Evolutionary conservation across 352 stramenopile genomes (phyloP).

Genomic region (Phytophthora fragariae): DNA sequence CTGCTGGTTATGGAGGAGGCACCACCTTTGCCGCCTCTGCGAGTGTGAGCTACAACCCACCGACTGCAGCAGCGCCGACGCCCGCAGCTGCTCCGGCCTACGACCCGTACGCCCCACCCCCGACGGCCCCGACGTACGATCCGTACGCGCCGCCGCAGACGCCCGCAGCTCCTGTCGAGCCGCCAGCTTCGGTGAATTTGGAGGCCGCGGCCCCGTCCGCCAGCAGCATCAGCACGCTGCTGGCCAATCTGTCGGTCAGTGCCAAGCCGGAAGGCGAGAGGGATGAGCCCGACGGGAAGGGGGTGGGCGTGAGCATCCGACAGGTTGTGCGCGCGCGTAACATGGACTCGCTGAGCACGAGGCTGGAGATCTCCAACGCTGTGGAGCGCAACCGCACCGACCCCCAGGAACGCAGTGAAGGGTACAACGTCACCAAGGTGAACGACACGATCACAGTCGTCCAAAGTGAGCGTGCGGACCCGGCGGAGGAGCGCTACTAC

Average conservation of each 20-base stretch:
- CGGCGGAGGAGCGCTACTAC: slow-evolving; percentile 77
- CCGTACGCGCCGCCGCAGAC: slow-evolving; percentile 44
- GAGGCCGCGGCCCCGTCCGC: slow-evolving; percentile 43
- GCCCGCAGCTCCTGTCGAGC: slow-evolving; percentile 39
- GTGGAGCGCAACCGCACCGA: slow-evolving; percentile 70
- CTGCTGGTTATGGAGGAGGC: slow-evolving; percentile 16
- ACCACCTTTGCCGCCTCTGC: slow-evolving; percentile 38
- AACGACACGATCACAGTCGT: slow-evolving; percentile 76
- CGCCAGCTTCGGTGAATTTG: slow-evolving; percentile 57
- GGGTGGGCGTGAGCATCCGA: slow-evolving; percentile 63
- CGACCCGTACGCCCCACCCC: slow-evolving; percentile 38
- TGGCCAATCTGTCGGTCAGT: slow-evolving; percentile 68
- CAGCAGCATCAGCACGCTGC: slow-evolving; percentile 66
- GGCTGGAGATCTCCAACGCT: slow-evolving; percentile 74
- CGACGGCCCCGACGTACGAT: slow-evolving; percentile 37
- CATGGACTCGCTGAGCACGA: slow-evolving; percentile 80
- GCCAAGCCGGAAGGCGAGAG: slow-evolving; percentile 49
- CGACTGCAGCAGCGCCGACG: slow-evolving; percentile 27
- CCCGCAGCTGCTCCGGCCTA: slow-evolving; percentile 27
- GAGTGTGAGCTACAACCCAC: slow-evolving; percentile 40
- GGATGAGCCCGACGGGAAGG: slow-evolving; percentile 73
- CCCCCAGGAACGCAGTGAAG: slow-evolving; percentile 61
- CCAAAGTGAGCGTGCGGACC: slow-evolving; percentile 63
- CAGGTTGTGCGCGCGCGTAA: slow-evolving; percentile 61
- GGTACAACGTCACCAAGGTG: slow-evolving; percentile 82